Percentiles rank a stretch among this genome's conserved stretches.
phyloP scores from a whole-genome alignment of 2,329 filamentous ascomycete species.

The Phaeosphaeria sp. region DNA sequence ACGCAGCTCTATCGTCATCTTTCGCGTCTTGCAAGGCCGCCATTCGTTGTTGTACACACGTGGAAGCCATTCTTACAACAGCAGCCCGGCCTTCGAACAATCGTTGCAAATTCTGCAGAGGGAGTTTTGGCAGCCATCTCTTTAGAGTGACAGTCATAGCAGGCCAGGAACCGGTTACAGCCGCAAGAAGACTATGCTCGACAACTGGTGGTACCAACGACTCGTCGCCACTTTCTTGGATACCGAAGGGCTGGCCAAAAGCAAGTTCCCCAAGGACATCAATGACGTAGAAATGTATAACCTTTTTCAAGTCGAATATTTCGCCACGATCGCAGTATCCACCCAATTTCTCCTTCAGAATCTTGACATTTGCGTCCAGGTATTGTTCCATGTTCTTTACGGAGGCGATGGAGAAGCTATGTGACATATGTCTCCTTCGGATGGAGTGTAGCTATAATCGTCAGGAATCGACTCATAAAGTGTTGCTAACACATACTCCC shows the following conservation, averaged over 20 bases:
- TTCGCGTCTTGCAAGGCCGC: background rate
- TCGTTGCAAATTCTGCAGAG: background rate
- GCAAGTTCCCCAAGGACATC: background rate
- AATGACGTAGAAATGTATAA: background rate
- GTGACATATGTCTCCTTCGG: background rate
- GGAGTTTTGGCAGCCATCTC: background rate
- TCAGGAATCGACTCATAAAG: background rate
- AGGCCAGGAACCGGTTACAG: background rate
- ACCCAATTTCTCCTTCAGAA: background rate
- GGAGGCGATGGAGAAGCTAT: background rate
- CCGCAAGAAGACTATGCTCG: background rate
- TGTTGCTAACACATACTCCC: background rate
- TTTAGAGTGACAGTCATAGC: background rate
- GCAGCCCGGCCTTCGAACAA: background rate
- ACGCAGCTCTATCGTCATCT: background rate
- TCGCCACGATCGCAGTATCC: background rate
- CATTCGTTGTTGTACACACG: background rate
- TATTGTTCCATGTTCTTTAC: background rate
- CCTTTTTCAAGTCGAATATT: background rate
- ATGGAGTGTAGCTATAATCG: background rate
- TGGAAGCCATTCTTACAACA: background rate
- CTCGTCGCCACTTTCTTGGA: background rate
- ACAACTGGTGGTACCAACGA: background rate
- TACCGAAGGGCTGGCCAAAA: background rate
- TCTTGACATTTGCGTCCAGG: background rate